Base-by-base conservation (phyloP, 2,329 filamentous ascomycete species). In the Cryphonectria nitschkei region DNA sequence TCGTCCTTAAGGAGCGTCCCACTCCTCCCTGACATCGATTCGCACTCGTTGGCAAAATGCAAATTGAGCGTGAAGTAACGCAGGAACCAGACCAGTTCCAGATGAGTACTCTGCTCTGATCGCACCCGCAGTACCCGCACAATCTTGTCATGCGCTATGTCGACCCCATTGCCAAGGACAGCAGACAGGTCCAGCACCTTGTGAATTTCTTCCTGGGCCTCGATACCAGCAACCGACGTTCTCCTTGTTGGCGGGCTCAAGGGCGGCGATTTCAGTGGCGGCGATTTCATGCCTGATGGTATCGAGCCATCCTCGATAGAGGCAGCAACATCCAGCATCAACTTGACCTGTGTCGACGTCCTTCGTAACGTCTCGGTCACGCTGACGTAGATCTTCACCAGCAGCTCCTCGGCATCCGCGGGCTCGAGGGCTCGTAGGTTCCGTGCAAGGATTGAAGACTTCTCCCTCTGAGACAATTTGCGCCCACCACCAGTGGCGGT, bases 321-420 rank as follows among this genome's bases (percentile, higher is more conserved):
- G 78, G 94, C 97, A 0, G 95, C 96, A 29, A 97, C 93, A 80
- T 99, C 96, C 13, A 99, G 85, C n/a, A 99, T 82, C 13, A 98
- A 90, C 80, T 99, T 99, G 69, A 96, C 92, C 79, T 98, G 95
- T 0, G 94, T 95, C 26, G 93, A 94, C 9, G 98, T 83, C 76
- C 96, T 88, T 70, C 96, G 87, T 64, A 99, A 80, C 3, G 93
- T 93, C 82, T 99, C 96, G 4, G 95, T 92, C 11, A 98, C 91
- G 46, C 92, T 90, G 26, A 94, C 92, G 77, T 98, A 99, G 22
- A 97, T 92, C 70, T 89, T 93, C 41, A 90, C 85, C 19, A 98
- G 87, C 75, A 98, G 88, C 8, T 90, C 88, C 80, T 98, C 95
- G 0, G 94, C 93, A 80, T 97, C 94, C 70, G 92, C 90, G 1